Base-by-base conservation (phyloP, 225 moss, liverwort and hornwort species). In the Thuidium tamariscinum region DNA sequence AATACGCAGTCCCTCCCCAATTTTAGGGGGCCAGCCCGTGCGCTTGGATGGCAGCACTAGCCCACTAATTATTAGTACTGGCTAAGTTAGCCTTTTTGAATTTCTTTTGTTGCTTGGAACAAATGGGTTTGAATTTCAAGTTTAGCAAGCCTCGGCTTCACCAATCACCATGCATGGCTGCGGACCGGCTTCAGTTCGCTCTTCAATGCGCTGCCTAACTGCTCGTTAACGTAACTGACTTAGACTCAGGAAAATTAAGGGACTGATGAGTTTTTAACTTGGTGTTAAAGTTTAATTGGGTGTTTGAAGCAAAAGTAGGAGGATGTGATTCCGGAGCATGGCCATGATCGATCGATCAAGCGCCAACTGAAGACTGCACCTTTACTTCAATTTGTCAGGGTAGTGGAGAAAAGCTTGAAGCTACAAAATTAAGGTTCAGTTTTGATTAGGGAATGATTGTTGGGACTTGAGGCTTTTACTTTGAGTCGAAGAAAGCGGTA, bases 1-100 rank as follows among this genome's bases (percentile, higher is more conserved):
- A 54, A 56, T 20, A 77, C 66, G 52, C 37, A 79, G 46, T 39
- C 52, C 51, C 74, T 80, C 52, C 77, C 49, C 30, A 2, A 9
- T 16, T 80, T 60, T 42, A 42, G 86, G 65, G 16, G 26, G 74
- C n/a, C 79, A 65, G 87, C 89, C 80, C 80, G 89, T 89, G 89
- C 86, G 78, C 89, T 86, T 89, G 86, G 72, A 86, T 42, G 61
- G 60, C 25, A 46, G 41, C 71, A 42, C 9, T 44, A 79, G 61
- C 79, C 18, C 32, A 22, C 30, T 30, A 61, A 17, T 18, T 64
- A 60, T 21, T 20, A 21, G 3, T 8, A 48, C 4, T 73, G 7
- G 42, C 26, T 69, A 69, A 13, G 11, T 6, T 9, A 2, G 13
- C 41, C 41, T 56, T 74, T 84, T 54, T 3, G 14, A 55, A 18